These are phyloP conservation scores for Melanopsichium pennsylvanicum DNA, from an alignment of 1,284 basidiomycete species.

Conservation along the genomic window DNA sequence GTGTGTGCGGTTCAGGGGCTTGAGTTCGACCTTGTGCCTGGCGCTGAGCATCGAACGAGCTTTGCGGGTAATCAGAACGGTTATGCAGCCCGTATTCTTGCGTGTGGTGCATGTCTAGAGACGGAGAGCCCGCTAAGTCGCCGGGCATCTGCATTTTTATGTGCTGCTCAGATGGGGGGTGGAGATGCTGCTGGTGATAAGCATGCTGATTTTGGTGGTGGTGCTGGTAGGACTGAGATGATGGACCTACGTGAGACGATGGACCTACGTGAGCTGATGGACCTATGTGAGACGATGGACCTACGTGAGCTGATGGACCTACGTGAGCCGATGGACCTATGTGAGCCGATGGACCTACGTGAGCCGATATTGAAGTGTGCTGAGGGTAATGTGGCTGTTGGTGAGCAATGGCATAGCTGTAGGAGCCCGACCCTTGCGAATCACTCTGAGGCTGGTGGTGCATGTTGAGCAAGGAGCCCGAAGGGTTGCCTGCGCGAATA, in stretches of 20 bases:
- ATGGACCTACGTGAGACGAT: conserved; percentile 5
- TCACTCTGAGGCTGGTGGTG: conserved; percentile 1
- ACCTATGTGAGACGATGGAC: conserved; percentile 11
- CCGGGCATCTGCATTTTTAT: conserved; percentile 13
- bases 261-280: conserved; percentile 16
- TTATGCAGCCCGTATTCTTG: conserved; percentile 11
- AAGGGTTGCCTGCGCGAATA: not conserved
- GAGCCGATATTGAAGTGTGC: conserved; percentile 3
- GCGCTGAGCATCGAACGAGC: conserved; percentile 5
- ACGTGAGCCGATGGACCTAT: too few species aligned
- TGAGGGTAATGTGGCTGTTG: conserved; percentile 8
- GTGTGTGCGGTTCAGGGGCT: conserved; percentile 67
- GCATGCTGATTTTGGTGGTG: conserved; percentile 3
- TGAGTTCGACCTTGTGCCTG: not conserved
- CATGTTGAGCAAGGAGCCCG: conserved; percentile 11
- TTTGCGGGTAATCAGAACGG: conserved; percentile 1
- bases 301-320: conserved; percentile 7
- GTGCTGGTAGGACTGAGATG: conserved; percentile 8
- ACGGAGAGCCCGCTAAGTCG: conserved; percentile 4
- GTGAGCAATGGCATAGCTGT: conserved; percentile 3
- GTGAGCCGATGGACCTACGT: too few species aligned
- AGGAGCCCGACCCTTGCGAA: not conserved
- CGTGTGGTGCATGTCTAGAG: conserved; percentile 3
- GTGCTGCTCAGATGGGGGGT: conserved; percentile 7
- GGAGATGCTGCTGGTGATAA: conserved; percentile 8